Conservation (phyloP, 805 yeast species). For the Lachancea quebecensis region DNA sequence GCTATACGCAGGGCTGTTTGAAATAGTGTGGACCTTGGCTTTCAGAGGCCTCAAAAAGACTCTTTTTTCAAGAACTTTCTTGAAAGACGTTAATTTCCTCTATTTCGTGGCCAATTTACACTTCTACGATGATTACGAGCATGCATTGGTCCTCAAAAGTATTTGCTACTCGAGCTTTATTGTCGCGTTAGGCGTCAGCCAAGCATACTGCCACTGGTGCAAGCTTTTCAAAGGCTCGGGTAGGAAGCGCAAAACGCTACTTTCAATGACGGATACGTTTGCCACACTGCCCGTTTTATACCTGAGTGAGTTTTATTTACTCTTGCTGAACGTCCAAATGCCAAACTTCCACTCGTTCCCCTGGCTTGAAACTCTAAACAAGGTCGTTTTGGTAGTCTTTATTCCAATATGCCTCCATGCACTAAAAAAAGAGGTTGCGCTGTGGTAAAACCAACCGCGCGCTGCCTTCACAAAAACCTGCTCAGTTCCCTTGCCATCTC, state of each 20-base stretch:
- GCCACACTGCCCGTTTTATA: slow-evolving; percentile 22
- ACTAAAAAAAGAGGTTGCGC: slow-evolving; percentile 15
- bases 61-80: slow-evolving; percentile 13
- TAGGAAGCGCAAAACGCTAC: slow-evolving; percentile 8
- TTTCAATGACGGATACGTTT: slow-evolving; percentile 19
- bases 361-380: slow-evolving; percentile 20
- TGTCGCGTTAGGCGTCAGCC: slow-evolving; percentile 20
- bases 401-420: slow-evolving; percentile 24
- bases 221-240: slow-evolving; percentile 19
- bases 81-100: slow-evolving; percentile 25
- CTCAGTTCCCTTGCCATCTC: slow-evolving; percentile 21
- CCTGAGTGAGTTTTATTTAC: slow-evolving; percentile 27
- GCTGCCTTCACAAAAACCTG: not conserved
- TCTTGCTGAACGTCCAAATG: slow-evolving; percentile 23
- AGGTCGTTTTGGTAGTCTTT: slow-evolving; percentile 19
- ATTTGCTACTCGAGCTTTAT: slow-evolving; percentile 28
- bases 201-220: slow-evolving; percentile 25
- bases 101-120: slow-evolving; percentile 25
- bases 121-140: slow-evolving; percentile 30
- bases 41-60: slow-evolving; percentile 19
- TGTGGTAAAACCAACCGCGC: not conserved
- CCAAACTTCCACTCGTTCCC: slow-evolving; percentile 23
- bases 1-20: slow-evolving; percentile 17
- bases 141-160: slow-evolving; percentile 26
- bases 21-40: slow-evolving; percentile 21